Evolutionary conservation across 2,329 filamentous ascomycete genomes (phyloP), one percentile per base, ranked within the genome.

Genomic region (Pestalotiopsis sp.): DNA sequence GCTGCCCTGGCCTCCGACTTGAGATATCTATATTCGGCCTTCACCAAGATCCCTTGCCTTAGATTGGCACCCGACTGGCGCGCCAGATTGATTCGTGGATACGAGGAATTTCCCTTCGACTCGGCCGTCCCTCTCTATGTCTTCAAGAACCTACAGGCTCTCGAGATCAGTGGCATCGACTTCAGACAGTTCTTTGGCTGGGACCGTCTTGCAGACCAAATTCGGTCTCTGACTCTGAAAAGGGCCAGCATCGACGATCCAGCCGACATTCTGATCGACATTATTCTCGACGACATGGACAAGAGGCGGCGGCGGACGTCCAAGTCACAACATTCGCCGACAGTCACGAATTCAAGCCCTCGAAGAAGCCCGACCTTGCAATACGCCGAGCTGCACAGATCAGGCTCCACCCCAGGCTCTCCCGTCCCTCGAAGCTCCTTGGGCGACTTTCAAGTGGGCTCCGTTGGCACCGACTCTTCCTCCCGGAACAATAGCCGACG

Each of bases 21-120:
- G 74, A 98, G 95, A 80, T 98, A 99, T 79, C 86, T 99, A 41
- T 99, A 98, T 83, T 98, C 96, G 57, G 94, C 96, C 68, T 99
- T 98, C 78, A 99, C 96, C 77, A 99, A 98, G 83, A 97, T 99
- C 58, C 96, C 96, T 0, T 97, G 93, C 77, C 85, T 99, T 71
- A 91, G 92, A 72, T 85, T 99, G 67, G 91, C 95, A 36, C 95
- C 95, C n/a, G 96, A 99, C 80, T 95, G 94, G 84, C 93, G 94
- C 73, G 95, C 95, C 63, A 91, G 92, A 66, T 85, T 98, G 70
- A 98, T 99, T 74, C 89, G 91, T 73, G 95, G 95, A 36, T 98
- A 96, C 78, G 96, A 99, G 80, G 95, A 98, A 80, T 99, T 98
- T 74, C 96, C 96, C 2, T 98, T 98, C 80, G 96, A 99, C 80